A percentile compares a stretch with the other conserved stretches of the same genome.
Evolutionary conservation across 208 protist genomes (phyloP).

Genomic region (Wallacemonas sp.): DNA sequence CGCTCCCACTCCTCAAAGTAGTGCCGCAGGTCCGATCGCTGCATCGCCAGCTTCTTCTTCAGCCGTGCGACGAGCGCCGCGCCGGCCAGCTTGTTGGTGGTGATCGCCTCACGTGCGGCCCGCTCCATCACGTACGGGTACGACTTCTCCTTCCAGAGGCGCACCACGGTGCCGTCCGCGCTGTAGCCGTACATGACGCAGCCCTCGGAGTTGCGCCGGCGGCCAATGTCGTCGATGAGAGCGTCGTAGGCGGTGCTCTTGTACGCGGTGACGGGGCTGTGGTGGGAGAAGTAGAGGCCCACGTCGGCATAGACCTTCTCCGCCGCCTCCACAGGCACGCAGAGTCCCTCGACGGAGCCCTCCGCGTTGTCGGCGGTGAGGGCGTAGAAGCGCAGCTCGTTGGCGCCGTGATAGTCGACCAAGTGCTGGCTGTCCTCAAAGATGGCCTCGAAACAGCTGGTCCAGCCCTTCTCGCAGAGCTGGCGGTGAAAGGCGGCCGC

Average conservation of each 20-base stretch:
- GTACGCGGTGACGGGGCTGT: slow-evolving; percentile 23
- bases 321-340: slow-evolving; percentile 24
- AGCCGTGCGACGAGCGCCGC: slow-evolving; percentile 26
- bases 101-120: slow-evolving; percentile 57
- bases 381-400: slow-evolving; percentile 52
- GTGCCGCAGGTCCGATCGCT: slow-evolving; percentile 33
- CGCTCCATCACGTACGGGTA: slow-evolving; percentile 65
- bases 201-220: slow-evolving; percentile 43
- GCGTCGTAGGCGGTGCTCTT: slow-evolving; percentile 23
- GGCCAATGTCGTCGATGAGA: slow-evolving; percentile 36
- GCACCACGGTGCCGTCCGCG: slow-evolving; percentile 31
- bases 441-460: slow-evolving; percentile 54
- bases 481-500: slow-evolving; percentile 26
- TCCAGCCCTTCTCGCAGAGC: slow-evolving; percentile 30
- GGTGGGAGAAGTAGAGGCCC: slow-evolving; percentile 32
- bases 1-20: slow-evolving; percentile 55
- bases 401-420: slow-evolving; percentile 38
- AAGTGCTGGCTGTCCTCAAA: slow-evolving; percentile 52
- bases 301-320: slow-evolving; percentile 25
- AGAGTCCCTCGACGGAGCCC: slow-evolving; percentile 18
- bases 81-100: slow-evolving; percentile 42
- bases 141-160: slow-evolving; percentile 55
- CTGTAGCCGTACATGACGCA: slow-evolving; percentile 65
- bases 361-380: slow-evolving; percentile 25
- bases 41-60: slow-evolving; percentile 40